Evolutionary conservation across 2,329 filamentous ascomycete species (phyloP).

Genomic region (Aspergillus niger): DNA sequence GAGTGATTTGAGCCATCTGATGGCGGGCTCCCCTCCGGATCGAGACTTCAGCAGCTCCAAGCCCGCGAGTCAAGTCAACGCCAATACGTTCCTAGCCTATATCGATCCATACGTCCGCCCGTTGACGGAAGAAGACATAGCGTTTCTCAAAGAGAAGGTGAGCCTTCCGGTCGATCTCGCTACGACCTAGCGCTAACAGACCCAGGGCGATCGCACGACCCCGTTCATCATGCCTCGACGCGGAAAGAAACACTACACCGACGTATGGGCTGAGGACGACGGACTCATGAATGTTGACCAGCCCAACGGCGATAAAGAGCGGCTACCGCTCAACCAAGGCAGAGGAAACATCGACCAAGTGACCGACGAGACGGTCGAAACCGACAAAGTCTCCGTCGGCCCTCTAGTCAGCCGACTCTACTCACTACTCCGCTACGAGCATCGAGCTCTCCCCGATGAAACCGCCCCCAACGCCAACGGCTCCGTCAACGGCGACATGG

Average conservation of each 20-base stretch:
- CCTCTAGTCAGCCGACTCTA: slow-evolving; percentile 82
- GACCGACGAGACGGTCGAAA: slow-evolving; percentile 82
- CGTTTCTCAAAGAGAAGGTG: slow-evolving; percentile 81
- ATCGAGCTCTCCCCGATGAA: slow-evolving; percentile 54
- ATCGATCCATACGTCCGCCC: slow-evolving; percentile 88
- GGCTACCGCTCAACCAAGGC: slow-evolving; percentile 75
- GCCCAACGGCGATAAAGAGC: slow-evolving; percentile 62
- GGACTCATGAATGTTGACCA: slow-evolving; percentile 74
- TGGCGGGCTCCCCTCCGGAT: slow-evolving; percentile 86
- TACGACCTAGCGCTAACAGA: slow-evolving; percentile 12
- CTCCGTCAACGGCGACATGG: slow-evolving; percentile 56
- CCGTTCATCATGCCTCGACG: slow-evolving; percentile 86
- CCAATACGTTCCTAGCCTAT: slow-evolving; percentile 88
- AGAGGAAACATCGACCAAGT: slow-evolving; percentile 85
- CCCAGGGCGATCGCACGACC: slow-evolving; percentile 71
- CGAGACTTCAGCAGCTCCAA: slow-evolving; percentile 95
- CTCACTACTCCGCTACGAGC: slow-evolving; percentile 76
- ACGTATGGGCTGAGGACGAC: slow-evolving; percentile 94
- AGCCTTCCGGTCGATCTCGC: slow-evolving; percentile 21
- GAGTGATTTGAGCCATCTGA: slow-evolving; percentile 78
- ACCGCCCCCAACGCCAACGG: slow-evolving; percentile 54
- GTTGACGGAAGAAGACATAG: slow-evolving; percentile 89
- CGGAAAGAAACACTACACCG: slow-evolving; percentile 81
- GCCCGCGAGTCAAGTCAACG: slow-evolving; percentile 89
- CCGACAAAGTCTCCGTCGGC: slow-evolving; percentile 84